Conservation (phyloP, 1,139 yeast species). For the Suhomyces wounanorum region DNA sequence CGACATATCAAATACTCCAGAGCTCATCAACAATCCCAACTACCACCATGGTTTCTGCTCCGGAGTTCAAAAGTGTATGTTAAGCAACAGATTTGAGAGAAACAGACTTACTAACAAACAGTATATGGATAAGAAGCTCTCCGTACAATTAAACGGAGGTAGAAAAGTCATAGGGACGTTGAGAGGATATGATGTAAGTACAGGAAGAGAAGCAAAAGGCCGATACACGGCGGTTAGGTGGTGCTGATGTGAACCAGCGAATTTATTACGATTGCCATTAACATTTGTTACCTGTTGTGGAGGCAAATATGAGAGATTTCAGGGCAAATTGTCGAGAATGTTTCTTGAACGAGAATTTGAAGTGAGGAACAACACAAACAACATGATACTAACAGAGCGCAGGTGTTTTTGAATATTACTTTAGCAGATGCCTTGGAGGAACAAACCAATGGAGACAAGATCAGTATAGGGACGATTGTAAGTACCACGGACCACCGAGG, state of each 20-base stretch:
- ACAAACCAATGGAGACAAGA: conserved; percentile 48
- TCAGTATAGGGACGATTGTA: conserved; percentile 58
- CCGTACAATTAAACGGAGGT: conserved; percentile 72
- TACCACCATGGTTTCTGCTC: conserved; percentile 59
- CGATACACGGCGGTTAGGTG: neutral
- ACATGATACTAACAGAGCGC: conserved; percentile 20
- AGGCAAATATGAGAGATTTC: too few relatives aligned
- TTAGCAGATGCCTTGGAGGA: conserved; percentile 74
- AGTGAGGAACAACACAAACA: too few relatives aligned
- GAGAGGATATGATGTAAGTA: conserved; percentile 72
- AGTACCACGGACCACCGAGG: conserved; percentile 18
- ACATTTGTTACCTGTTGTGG: too few relatives aligned
- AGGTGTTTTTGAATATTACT: conserved; percentile 70
- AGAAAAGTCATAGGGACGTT: conserved; percentile 72
- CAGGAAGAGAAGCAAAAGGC: neutral
- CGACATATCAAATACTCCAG: neutral
- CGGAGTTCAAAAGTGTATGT: conserved; percentile 56
- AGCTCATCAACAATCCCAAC: neutral
- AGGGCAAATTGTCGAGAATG: too few relatives aligned
- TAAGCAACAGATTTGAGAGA: conserved; percentile 5
- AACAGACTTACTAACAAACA: conserved; percentile 31
- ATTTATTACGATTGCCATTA: too few relatives aligned
- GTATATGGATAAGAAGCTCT: conserved; percentile 77
- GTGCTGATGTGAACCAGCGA: too few relatives aligned
- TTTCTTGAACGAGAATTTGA: too few relatives aligned